Percentiles rank a stretch among this genome's conserved stretches.
phyloP scores from a whole-genome alignment of 1,284 basidiomycete species.

The Ceratobasidium sp. region DNA sequence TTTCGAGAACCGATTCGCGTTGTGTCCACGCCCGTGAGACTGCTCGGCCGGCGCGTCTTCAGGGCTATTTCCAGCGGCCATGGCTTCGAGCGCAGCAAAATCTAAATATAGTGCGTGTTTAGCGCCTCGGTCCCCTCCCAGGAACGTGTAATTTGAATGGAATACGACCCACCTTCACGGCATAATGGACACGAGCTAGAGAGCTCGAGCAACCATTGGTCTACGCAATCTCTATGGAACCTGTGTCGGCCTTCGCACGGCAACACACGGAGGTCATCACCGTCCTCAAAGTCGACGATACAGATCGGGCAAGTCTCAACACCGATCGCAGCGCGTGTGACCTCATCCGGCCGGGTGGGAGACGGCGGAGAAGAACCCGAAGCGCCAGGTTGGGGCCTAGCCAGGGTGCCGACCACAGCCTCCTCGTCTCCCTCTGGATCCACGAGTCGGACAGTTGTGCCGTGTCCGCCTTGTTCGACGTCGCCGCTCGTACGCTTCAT shows the following conservation, averaged over 20 bases:
- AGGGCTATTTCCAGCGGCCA: constrained; percentile 60
- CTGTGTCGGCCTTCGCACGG: constrained; percentile 90
- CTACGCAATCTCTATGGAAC: constrained; percentile 87
- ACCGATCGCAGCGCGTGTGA: constrained; percentile 75
- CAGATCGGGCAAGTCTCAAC: constrained; percentile 93
- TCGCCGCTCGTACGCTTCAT: constrained; percentile 23
- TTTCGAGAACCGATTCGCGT: constrained; percentile 70
- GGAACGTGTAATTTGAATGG: no score
- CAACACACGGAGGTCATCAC: constrained; percentile 87
- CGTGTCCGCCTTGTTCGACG: neutral
- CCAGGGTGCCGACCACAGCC: constrained; percentile 57
- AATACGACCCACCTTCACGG: constrained; percentile 81
- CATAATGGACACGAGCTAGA: constrained; percentile 92
- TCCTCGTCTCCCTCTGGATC: constrained; percentile 50
- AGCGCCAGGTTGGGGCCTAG: constrained; percentile 51
- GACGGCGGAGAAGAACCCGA: constrained; percentile 26
- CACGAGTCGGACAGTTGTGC: constrained; percentile 10
- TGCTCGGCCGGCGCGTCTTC: constrained; percentile 52
- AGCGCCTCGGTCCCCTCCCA: neutral
- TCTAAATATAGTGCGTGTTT: constrained; percentile 55
- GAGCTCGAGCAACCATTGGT: constrained; percentile 90
- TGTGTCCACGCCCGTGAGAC: constrained; percentile 53
- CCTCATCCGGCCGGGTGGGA: constrained; percentile 11
- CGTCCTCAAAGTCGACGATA: constrained; percentile 91
- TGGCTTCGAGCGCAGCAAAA: constrained; percentile 65